These are phyloP conservation scores for Theobroma grandiflorum DNA, from an alignment of 441 rosid genomes.

Conservation along the genomic window DNA sequence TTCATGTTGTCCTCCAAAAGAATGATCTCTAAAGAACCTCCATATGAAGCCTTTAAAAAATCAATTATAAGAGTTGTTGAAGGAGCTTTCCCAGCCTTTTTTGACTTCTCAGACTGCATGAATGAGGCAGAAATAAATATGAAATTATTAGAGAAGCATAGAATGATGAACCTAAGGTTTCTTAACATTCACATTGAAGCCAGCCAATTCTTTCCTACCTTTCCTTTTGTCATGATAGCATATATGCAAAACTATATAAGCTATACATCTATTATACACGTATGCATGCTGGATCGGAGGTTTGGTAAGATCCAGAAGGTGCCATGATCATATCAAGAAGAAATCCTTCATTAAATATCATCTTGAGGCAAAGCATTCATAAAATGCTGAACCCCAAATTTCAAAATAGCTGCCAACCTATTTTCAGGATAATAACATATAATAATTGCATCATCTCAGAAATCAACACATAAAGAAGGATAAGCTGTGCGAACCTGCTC, in stretches of 20 bases:
- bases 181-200: not conserved
- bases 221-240: not conserved
- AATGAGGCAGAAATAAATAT: slow-evolving; percentile 24
- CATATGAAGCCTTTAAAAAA: slow-evolving; percentile 64
- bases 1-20: slow-evolving; percentile 85
- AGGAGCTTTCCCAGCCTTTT: slow-evolving; percentile 80
- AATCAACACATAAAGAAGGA: slow-evolving; percentile 23
- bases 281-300: not conserved
- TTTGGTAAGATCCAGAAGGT: not conserved
- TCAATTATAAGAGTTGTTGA: slow-evolving; percentile 68
- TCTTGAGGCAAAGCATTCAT: slow-evolving; percentile 10
- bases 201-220: not conserved
- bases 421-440: not conserved
- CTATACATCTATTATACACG: not conserved
- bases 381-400: not conserved
- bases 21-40: slow-evolving; percentile 59
- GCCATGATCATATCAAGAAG: not conserved
- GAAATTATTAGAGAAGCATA: not conserved
- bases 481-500: slow-evolving; percentile 68
- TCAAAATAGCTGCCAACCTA: not conserved
- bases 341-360: not conserved
- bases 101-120: slow-evolving; percentile 87
- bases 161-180: not conserved
- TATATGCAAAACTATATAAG: not conserved
- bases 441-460: not conserved